Evolutionary conservation across 108 stramenopile genomes (phyloP), one percentile per base, ranked within the genome.

Genomic region (Seminavis robusta): DNA sequence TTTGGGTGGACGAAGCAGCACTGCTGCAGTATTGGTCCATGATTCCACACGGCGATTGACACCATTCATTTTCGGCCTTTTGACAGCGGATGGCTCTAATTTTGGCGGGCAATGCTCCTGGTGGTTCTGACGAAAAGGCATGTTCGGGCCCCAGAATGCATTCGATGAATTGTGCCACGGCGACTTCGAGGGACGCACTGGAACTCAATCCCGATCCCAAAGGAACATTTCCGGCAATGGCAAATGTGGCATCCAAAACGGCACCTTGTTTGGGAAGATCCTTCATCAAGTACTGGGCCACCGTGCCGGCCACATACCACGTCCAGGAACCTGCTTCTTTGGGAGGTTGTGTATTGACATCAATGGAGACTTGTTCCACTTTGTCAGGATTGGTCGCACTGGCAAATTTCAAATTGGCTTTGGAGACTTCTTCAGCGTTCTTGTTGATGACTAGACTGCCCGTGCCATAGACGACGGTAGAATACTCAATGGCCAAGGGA

Each of bases 31-130:
- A 84, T 67, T 95, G 94, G 67, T 81, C 80, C 94, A 98, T 95
- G 66, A 92, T 88, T 1, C 93, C 94, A 70, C 94, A 95, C n/a
- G 92, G 94, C 36, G 83, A 85, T 47, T 71, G 31, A 45, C 85
- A 86, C 69, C 94, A 98, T 27, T 77, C 69, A 57, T 96, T 95
- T 68, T 98, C 97, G 13, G 95, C 95, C 41, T 82, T 83, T 52
- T 94, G 85, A 56, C 88, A 91, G 44, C 90, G 81, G 27, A 94
- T 42, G n/a, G 94, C 94, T 49, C 79, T 52, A 36, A 65, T 39
- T 40, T 71, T 64, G 56, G 47, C 20, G 34, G 34, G 26, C 7
- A 47, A 26, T 24, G 23, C 43, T 39, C 13, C 23, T 13, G 63
- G 42, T 7, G 27, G 29, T 26, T 25, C 31, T 7, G 76, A 72